Evolutionary conservation across 2,329 filamentous ascomycete species (phyloP), one percentile per base, ranked within the genome.

Genomic region (Apiospora hydei): DNA sequence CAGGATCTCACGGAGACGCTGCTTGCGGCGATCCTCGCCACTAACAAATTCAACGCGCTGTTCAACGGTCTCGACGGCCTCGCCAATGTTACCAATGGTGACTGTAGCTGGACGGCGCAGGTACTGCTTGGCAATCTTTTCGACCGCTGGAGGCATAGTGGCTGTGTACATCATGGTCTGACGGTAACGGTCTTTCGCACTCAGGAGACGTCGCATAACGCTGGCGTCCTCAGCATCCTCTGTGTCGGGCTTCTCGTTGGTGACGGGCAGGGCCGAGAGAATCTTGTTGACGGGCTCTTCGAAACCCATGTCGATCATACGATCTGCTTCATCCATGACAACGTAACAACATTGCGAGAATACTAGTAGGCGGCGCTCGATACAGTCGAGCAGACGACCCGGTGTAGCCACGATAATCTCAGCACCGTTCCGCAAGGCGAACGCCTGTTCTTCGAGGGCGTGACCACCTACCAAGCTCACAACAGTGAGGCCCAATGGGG

Each of bases 81-180:
- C 96, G 78, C 96, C 96, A 1, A 92, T 90, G 78, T 97, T 98
- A 75, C 96, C 96, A 75, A 99, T 98, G 0, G 93, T 98, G 51
- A 98, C 95, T 69, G 95, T 96, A 26, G 96, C 96, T 0, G 96
- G 96, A 16, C 96, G 91, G 0, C 96, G 93, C 21, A 98, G 90
- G 80, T 99, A 99, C 81, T 98, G 98, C 78, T 95, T 93, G n/a
- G 96, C 96, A 75, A 99, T 98, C 74, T 94, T 93, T 81, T 99
- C 96, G 21, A 99, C 94, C 0, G 93, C 90, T 0, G 93, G 85
- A 1, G 96, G 95, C 96, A 99, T 99, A 41, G 96, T 99, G 70
- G 96, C 96, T 75, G 96, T 98, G 90, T 98, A 99, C 96, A 99
- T 99, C 96, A 99, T 99, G 0, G 96, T 99, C 83, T 99, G 96